Evolutionary conservation across 23 red algal genomes (phyloP).

Genomic region (Chondrus crispus): DNA sequence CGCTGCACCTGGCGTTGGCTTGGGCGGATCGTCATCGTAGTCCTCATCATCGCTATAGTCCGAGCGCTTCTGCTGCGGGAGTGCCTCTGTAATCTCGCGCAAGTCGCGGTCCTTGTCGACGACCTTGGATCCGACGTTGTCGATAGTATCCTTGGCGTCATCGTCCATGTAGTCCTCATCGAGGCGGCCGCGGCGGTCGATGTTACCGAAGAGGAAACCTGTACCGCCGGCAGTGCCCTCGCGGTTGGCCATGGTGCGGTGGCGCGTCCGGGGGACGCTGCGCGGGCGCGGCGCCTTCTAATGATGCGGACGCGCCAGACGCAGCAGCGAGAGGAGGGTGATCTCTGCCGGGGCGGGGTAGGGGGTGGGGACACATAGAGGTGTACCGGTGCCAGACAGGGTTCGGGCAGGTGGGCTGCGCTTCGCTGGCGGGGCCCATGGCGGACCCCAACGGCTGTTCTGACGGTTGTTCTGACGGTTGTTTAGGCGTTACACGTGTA

Average conservation of each 20-base stretch:
- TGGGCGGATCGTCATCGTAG: constrained; percentile 30
- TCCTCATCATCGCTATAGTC: constrained; percentile 35
- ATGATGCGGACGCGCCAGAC: background rate
- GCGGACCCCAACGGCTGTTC: no score
- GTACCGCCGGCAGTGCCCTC: constrained; percentile 42
- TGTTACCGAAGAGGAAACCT: constrained; percentile 90
- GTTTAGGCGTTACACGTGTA: no score
- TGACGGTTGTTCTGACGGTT: no score
- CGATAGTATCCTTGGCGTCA: constrained; percentile 80
- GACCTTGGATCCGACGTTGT: constrained; percentile 54
- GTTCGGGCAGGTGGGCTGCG: background rate
- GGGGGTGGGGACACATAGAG: background rate
- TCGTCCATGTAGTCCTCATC: constrained; percentile 87
- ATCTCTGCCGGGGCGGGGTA: background rate
- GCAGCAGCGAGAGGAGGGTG: background rate
- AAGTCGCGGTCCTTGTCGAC: constrained; percentile 43
- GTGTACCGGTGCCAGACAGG: background rate
- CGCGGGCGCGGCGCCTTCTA: background rate
- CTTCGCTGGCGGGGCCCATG: no score
- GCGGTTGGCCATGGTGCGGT: constrained; percentile 2
- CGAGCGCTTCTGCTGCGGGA: constrained; percentile 26
- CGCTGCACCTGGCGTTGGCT: background rate
- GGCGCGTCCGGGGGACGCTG: background rate
- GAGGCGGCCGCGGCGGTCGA: constrained; percentile 78
- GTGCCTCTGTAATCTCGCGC: constrained; percentile 30